These are phyloP conservation scores for Podila clonocystis DNA, from an alignment of 192 early-diverging fungal genomes.

Conservation along the genomic window DNA sequence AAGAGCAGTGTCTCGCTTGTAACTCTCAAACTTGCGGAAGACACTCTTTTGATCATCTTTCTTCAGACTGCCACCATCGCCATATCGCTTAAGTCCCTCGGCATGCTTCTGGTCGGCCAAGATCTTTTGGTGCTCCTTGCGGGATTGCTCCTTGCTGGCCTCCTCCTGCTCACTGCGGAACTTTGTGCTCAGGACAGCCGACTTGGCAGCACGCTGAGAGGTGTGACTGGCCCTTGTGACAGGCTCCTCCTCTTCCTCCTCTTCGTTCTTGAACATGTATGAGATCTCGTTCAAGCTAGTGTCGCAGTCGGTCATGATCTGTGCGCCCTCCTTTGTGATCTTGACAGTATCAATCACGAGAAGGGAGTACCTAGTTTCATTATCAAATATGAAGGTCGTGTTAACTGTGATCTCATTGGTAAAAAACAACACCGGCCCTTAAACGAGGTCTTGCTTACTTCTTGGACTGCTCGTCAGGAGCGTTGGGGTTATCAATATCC, in stretches of 20 bases:
- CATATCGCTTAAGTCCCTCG: conserved; percentile 85
- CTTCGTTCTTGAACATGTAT: conserved; percentile 62
- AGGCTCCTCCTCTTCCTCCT: conserved; percentile 50
- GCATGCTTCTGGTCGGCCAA: conserved; percentile 78
- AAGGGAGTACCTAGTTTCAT: conserved; percentile 75
- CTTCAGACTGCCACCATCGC: conserved; percentile 66
- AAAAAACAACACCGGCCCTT: too few species aligned
- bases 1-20: conserved; percentile 87
- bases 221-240: conserved; percentile 14
- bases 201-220: conserved; percentile 58
- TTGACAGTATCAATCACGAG: conserved; percentile 84
- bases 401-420: neutral
- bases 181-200: conserved; percentile 78
- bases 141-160: conserved; percentile 78
- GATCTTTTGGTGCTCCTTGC: conserved; percentile 90
- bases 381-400: conserved; percentile 9
- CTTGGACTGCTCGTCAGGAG: conserved; percentile 75
- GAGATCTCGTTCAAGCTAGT: conserved; percentile 61
- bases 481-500: conserved; percentile 80
- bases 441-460: conserved; percentile 45
- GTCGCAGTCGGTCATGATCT: conserved; percentile 71
- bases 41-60: conserved; percentile 74
- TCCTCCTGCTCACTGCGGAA: conserved; percentile 86
- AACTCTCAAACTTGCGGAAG: conserved; percentile 95
- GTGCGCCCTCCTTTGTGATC: conserved; percentile 70